Base-by-base conservation (phyloP, 2,329 filamentous ascomycete species). In the Fusarium pseudonygamai region DNA sequence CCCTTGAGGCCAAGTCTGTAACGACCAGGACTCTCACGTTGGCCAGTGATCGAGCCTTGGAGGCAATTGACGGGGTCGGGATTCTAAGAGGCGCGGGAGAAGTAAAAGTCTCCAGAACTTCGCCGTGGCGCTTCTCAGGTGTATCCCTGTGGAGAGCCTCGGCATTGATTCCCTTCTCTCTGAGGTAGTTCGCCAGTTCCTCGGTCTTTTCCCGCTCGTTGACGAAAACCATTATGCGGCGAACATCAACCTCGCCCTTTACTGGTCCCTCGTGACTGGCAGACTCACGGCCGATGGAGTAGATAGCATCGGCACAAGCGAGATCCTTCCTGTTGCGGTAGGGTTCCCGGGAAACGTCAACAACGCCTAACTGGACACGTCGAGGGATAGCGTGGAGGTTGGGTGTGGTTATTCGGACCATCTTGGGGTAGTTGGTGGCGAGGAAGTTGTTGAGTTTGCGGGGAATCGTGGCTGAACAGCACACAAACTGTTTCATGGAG, bases 381-480 rank as follows among this genome's bases (percentile, higher is more conserved):
- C 96, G 92, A 6, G 96, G 96, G 75, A 99, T 97, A 66, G 96
- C 95, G 83, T 99, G 96, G 2, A 99, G 88, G 79, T 98, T 98
- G 1, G 96, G 96, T 1, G 96, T 99, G 3, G 96, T 96, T 71
- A 99, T 91, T 69, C 96, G 93, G 50, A 87, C 86, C 84, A 97
- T 94, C 75, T 93, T 87, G 1, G 96, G 96, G 81, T 95, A 98
- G 72, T 92, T 91, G 70, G 90, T 89, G 59, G 90, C 89, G n/a
- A 99, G 88, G 81, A 93, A 94, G 74, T 89, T 92, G 84, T 99
- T 96, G 24, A 99, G 89, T 75, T 93, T 93, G 73, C 92, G 90
- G 5, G 97, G 96, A 70, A 99, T 98, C 10, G 96, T 99, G 58
- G 96, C 96, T 7, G 96, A 98, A 85, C 96, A 99, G 73, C 98